Base-by-base conservation (phyloP, 2,329 filamentous ascomycete genomes). In the Neofusicoccum cordaticola region DNA sequence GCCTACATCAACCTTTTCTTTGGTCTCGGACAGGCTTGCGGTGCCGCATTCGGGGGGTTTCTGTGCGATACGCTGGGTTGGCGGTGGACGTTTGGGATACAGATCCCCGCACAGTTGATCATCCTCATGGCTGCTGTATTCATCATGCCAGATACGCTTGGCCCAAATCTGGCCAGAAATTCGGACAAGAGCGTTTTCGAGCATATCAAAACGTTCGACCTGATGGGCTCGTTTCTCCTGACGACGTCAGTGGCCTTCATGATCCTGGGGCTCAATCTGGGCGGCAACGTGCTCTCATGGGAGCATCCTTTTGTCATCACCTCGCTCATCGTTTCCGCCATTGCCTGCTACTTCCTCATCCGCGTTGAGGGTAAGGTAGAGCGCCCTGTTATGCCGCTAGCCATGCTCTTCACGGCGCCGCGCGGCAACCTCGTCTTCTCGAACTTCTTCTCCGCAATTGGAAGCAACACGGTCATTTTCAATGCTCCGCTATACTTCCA, bases 21-120 rank as follows among this genome's bases (percentile, higher is more conserved):
- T 69, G 89, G 88, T 2, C 71, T 78, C 9, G 79, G 78, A 5
- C 73, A 74, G 22, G 75, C 75, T 6, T 78, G 86, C 2, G 90
- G 90, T 2, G 89, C 89, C 1, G 89, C 89, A 0, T 80, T 90
- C 6, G 90, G 90, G 13, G 90, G 90, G 1, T 81, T 87, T 61
- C 85, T 93, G 71, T 88, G 88, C 27, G 89, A 92, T 71, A 81
- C 79, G 39, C 75, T 92, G 1, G 90, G 90, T 35, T 93, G 90
- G 90, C 81, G 90, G 47, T 90, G 88, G 87, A 88, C 89, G 64
- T 92, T 85, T 70, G 77, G 78, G 27, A 75, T 85, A 9, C 83
- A 85, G 65, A 75, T 85, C 12, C 83, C 83, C 0, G 75, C 81
- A 50, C 79, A 85, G 56, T 70, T 83, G 8, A 62, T 79, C 22